Evolutionary conservation across 345 rosid genomes (phyloP).

Genomic region (Litchi chinensis): DNA sequence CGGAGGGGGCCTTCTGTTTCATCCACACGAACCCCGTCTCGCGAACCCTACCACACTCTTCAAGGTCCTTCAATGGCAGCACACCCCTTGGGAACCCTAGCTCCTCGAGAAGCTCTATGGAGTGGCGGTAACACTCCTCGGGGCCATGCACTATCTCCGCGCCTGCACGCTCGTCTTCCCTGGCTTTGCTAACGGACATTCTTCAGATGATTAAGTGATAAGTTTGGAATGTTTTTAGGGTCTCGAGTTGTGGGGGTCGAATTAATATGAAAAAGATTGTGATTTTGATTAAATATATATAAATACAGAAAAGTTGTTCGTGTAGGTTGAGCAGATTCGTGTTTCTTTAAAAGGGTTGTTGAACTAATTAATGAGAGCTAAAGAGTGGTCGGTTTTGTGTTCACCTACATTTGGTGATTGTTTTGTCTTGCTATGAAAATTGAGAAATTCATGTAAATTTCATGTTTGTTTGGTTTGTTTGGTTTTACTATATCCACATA

Average conservation of each 20-base stretch:
- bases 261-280: not conserved
- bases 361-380: constrained; percentile 11
- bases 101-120: constrained; percentile 73
- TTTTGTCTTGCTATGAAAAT: not conserved
- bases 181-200: constrained; percentile 3
- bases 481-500: not conserved
- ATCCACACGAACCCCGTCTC: constrained; percentile 94
- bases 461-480: not conserved
- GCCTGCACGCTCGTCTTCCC: constrained; percentile 51
- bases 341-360: not conserved
- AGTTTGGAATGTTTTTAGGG: not conserved
- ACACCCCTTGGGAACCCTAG: constrained; percentile 92
- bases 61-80: constrained; percentile 79
- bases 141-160: constrained; percentile 78
- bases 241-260: not conserved
- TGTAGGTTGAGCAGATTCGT: constrained; percentile 27
- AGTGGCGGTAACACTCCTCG: constrained; percentile 64
- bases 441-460: not conserved
- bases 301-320: not conserved
- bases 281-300: too few species aligned
- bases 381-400: not conserved
- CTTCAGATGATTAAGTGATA: too few species aligned
- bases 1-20: constrained; percentile 73
- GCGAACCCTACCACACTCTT: constrained; percentile 78
- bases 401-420: not conserved